These are phyloP conservation scores for Discostella pseudostelligera DNA, from an alignment of 108 stramenopile genomes.

Conservation along the genomic window DNA sequence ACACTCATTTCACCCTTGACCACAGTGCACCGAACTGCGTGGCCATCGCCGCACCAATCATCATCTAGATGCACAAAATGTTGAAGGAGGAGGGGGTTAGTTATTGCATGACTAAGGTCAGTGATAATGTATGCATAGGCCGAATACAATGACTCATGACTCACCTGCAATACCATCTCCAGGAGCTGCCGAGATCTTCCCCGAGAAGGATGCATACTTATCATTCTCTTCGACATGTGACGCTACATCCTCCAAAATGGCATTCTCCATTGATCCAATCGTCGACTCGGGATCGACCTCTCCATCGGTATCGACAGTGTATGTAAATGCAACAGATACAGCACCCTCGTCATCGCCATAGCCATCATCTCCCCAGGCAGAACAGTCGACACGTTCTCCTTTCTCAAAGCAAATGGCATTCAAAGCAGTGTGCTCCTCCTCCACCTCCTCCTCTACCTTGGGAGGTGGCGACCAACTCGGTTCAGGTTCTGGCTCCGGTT, in stretches of 20 bases:
- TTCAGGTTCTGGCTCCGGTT: neutral
- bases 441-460: neutral
- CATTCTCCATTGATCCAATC: slow-evolving; percentile 23
- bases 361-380: slow-evolving; percentile 11
- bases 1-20: slow-evolving; percentile 27
- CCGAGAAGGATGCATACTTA: slow-evolving; percentile 9
- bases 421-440: slow-evolving; percentile 1
- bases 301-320: slow-evolving; percentile 32
- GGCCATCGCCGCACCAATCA: slow-evolving; percentile 17
- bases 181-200: slow-evolving; percentile 26
- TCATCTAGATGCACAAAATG: slow-evolving; percentile 17
- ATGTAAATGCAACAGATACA: slow-evolving; percentile 19
- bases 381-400: slow-evolving; percentile 6
- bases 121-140: neutral
- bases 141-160: slow-evolving; percentile 7
- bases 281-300: slow-evolving; percentile 4
- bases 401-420: slow-evolving; percentile 7
- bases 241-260: slow-evolving; percentile 16
- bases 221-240: slow-evolving; percentile 3
- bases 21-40: slow-evolving; percentile 8
- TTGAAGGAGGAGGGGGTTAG: neutral
- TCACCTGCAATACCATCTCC: slow-evolving; percentile 30
- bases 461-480: neutral
- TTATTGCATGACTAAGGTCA: neutral
- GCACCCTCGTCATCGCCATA: slow-evolving; percentile 12